A percentile compares a stretch with the other conserved stretches of the same genome.
phyloP scores from a whole-genome alignment of 2,329 filamentous ascomycete genomes.

The Fulvia fulva region DNA sequence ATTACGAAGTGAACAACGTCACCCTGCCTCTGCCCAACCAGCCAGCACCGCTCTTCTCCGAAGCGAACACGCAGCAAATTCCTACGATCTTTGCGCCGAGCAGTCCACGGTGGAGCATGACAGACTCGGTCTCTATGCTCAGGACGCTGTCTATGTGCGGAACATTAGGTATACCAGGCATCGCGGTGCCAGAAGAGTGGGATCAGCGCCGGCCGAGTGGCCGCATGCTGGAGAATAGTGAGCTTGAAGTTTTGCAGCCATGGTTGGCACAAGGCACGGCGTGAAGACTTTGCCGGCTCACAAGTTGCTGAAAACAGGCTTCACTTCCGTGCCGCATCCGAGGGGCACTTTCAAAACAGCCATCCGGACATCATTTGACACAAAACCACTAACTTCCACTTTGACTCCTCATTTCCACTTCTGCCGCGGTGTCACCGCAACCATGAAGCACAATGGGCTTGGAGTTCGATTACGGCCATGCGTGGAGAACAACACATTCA shows the following conservation, averaged over 20 bases:
- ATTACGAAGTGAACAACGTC: slow-evolving; percentile 23
- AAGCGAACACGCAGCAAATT: slow-evolving; percentile 5
- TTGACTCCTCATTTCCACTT: neutral
- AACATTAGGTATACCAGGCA: slow-evolving; percentile 27
- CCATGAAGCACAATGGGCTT: neutral
- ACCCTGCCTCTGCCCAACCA: slow-evolving; percentile 22
- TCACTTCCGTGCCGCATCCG: neutral
- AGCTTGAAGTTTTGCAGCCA: slow-evolving; percentile 20
- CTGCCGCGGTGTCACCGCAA: neutral
- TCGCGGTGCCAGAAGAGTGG: slow-evolving; percentile 16
- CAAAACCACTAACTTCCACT: neutral
- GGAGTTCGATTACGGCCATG: neutral
- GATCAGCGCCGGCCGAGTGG: slow-evolving; percentile 17
- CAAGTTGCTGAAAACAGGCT: neutral
- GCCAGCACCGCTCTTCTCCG: slow-evolving; percentile 10
- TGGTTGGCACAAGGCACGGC: slow-evolving; percentile 12
- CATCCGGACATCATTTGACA: neutral
- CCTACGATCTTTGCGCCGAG: slow-evolving; percentile 6
- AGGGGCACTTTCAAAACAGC: neutral
- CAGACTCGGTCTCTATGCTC: slow-evolving; percentile 30
- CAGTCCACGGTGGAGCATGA: slow-evolving; percentile 22
- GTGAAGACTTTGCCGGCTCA: neutral
- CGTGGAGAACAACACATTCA: neutral
- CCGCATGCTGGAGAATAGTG: slow-evolving; percentile 16
- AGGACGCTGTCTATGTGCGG: slow-evolving; percentile 29